These are phyloP conservation scores for Mycosphaerella sp. DNA, from an alignment of 2,329 filamentous ascomycete species.

Conservation along the genomic window DNA sequence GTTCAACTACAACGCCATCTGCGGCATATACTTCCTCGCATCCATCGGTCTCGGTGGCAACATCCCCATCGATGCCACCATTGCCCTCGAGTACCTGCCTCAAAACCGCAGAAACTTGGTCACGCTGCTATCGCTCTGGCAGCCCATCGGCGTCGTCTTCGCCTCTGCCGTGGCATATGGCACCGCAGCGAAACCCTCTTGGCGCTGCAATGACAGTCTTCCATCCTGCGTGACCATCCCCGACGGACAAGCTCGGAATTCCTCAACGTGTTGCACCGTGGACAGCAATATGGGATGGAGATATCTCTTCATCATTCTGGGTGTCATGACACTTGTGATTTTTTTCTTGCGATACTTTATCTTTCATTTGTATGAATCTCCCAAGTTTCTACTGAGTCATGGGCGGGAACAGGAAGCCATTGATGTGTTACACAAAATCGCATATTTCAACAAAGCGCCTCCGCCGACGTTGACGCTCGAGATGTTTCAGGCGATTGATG, in stretches of 20 bases:
- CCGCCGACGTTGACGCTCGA: conserved; percentile 36
- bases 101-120: conserved; percentile 48
- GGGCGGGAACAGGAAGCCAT: conserved; percentile 50
- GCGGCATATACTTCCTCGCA: conserved; percentile 26
- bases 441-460: conserved; percentile 38
- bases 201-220: conserved; percentile 47
- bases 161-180: conserved; percentile 48
- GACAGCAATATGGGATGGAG: conserved; percentile 42
- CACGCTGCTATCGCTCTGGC: conserved; percentile 50
- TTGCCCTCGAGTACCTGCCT: conserved; percentile 52
- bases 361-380: conserved; percentile 53
- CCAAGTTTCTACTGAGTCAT: conserved; percentile 52
- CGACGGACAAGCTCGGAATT: conserved; percentile 21
- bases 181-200: conserved; percentile 43
- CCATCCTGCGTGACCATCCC: conserved; percentile 39
- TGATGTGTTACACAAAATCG: conserved; percentile 39
- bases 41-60: conserved; percentile 42
- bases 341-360: conserved; percentile 51
- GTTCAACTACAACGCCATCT: conserved; percentile 43
- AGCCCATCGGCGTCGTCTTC: conserved; percentile 50
- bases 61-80: conserved; percentile 52
- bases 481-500: conserved; percentile 14
- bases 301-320: conserved; percentile 38
- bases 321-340: conserved; percentile 36
- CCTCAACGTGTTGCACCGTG: conserved; percentile 33